A percentile compares a stretch with the other conserved stretches of the same genome.
Evolutionary conservation across 768 basidiomycete genomes (phyloP).

Genomic region (Cyclocybe aegerita): DNA sequence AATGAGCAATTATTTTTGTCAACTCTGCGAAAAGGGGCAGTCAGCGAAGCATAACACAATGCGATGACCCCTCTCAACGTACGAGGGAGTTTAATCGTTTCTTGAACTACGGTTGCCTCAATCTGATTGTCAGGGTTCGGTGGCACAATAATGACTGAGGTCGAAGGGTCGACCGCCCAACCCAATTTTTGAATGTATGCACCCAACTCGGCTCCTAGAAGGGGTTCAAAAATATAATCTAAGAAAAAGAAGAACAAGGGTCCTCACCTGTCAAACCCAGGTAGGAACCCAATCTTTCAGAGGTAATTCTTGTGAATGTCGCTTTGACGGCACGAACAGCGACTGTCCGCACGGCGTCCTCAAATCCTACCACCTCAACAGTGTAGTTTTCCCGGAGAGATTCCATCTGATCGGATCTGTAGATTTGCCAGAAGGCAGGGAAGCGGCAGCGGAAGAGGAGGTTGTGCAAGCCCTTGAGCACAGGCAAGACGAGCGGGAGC

Average conservation of each 20-base stretch:
- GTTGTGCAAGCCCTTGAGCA: conserved; percentile 64
- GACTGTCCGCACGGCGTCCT: conserved; percentile 78
- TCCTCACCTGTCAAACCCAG: conserved; percentile 63
- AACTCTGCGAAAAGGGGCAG: conserved; percentile 49
- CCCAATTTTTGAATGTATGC: conserved; percentile 63
- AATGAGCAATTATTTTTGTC: conserved; percentile 73
- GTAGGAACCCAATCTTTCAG: conserved; percentile 68
- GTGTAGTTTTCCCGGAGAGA: conserved; percentile 84
- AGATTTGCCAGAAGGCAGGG: conserved; percentile 81
- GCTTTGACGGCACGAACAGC: conserved; percentile 76
- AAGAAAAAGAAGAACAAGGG: not conserved
- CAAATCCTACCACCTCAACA: conserved; percentile 79
- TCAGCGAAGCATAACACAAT: conserved; percentile 1
- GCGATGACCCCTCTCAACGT: conserved; percentile 27
- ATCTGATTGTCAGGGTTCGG: conserved; percentile 89
- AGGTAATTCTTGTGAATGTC: conserved; percentile 73
- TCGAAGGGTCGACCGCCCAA: conserved; percentile 59
- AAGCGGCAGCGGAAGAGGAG: conserved; percentile 84
- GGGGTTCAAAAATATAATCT: not conserved
- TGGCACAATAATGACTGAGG: conserved; percentile 65
- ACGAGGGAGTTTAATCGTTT: conserved; percentile 81
- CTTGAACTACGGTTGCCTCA: conserved; percentile 81
- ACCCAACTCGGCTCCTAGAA: conserved; percentile 53
- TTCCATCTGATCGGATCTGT: conserved; percentile 69
- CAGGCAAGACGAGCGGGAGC: conserved; percentile 65